Percentiles rank a stretch among this genome's conserved stretches.
These are phyloP conservation scores for Datura wrightii DNA, from an alignment of 257 asterid species.

Conservation along the genomic window DNA sequence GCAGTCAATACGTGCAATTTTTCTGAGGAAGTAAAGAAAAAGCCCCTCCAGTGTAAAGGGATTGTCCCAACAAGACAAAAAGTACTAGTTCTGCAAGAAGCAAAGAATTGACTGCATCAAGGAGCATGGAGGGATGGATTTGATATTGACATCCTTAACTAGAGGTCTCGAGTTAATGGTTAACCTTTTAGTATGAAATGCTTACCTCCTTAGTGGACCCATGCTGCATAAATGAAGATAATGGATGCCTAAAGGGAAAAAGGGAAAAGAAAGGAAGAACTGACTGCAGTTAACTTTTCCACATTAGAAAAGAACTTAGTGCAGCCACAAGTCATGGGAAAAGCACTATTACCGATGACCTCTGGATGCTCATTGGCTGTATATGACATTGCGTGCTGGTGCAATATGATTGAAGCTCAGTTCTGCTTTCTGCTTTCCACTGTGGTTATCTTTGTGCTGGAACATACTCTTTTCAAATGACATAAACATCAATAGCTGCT, in stretches of 20 bases:
- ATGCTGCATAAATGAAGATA: not conserved
- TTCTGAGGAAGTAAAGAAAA: not conserved
- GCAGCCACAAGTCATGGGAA: slow-evolving; percentile 23
- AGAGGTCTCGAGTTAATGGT: not conserved
- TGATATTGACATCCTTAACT: not conserved
- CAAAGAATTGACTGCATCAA: not conserved
- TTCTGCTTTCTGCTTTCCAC: slow-evolving; percentile 29
- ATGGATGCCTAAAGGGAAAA: slow-evolving; percentile 21
- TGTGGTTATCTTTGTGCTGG: slow-evolving; percentile 16
- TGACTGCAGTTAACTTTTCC: slow-evolving; percentile 13
- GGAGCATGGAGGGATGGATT: not conserved
- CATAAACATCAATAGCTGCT: not conserved
- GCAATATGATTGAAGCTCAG: slow-evolving; percentile 28
- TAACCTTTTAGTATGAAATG: not conserved
- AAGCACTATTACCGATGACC: not conserved
- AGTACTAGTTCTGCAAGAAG: slow-evolving; percentile 6
- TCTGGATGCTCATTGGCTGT: not conserved
- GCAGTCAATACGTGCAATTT: slow-evolving; percentile 24
- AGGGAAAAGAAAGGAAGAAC: slow-evolving; percentile 1
- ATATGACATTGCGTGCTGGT: slow-evolving; percentile 26
- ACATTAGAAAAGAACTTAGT: not conserved
- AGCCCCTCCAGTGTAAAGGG: slow-evolving; percentile 11
- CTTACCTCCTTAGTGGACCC: not conserved
- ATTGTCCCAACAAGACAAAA: slow-evolving; percentile 15
- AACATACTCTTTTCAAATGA: slow-evolving; percentile 24